Percentiles rank a stretch among this genome's conserved stretches.
Conservation (phyloP, 2,329 filamentous ascomycete species). For the Trichophyton simii region DNA sequence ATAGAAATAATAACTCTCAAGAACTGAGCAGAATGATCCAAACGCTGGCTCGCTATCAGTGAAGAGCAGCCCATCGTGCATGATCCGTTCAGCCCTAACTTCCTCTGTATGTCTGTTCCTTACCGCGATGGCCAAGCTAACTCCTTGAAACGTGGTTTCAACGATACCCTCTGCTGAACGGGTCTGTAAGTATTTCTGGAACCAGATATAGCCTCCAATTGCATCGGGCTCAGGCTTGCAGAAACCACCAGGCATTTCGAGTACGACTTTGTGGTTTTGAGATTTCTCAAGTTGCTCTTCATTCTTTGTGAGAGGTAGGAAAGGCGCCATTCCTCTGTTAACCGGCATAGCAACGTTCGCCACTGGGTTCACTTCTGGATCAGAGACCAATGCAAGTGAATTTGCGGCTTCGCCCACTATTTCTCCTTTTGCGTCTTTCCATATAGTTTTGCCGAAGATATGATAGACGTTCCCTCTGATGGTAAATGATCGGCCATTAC, state of each 20-base stretch:
- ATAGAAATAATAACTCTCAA: slow-evolving; percentile 9
- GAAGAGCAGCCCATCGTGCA: slow-evolving; percentile 6
- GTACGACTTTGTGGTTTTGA: slow-evolving; percentile 1
- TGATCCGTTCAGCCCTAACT: slow-evolving; percentile 4
- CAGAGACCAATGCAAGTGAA: slow-evolving; percentile 5
- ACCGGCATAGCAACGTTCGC: slow-evolving; percentile 2
- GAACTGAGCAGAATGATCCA: slow-evolving; percentile 12
- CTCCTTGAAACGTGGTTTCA: slow-evolving; percentile 6
- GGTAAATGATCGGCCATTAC: slow-evolving; percentile 7
- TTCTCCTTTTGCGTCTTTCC: background rate
- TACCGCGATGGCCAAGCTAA: slow-evolving; percentile 9
- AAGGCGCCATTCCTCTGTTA: slow-evolving; percentile 4
- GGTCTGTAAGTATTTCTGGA: slow-evolving; percentile 6
- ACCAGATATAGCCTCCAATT: slow-evolving; percentile 12
- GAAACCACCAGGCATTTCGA: slow-evolving; percentile 8
- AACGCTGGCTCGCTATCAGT: slow-evolving; percentile 9
- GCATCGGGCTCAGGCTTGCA: slow-evolving; percentile 5
- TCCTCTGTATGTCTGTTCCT: slow-evolving; percentile 6
- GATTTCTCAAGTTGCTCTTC: slow-evolving; percentile 7
- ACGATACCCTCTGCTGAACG: background rate
- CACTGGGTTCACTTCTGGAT: background rate
- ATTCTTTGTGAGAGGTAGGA: slow-evolving; percentile 8
- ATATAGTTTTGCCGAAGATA: slow-evolving; percentile 7
- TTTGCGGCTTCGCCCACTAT: slow-evolving; percentile 2
- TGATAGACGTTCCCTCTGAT: slow-evolving; percentile 6